These are phyloP conservation scores for Metschnikowia noctiluminum DNA, from an alignment of 805 yeast species.

Conservation along the genomic window DNA sequence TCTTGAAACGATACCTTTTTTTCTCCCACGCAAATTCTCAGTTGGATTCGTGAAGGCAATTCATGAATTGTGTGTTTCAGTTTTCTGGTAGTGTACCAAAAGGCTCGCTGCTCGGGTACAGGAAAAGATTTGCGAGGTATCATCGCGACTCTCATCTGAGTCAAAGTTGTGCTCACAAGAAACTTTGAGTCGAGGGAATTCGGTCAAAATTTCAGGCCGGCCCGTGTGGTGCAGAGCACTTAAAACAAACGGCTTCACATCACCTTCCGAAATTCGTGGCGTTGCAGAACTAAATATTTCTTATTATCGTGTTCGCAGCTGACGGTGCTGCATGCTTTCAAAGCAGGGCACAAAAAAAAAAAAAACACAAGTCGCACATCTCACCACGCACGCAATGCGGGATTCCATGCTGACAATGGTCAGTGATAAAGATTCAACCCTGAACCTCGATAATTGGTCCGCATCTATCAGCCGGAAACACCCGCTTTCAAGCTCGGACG, in stretches of 20 bases:
- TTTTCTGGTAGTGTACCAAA: neutral
- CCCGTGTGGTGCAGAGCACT: neutral
- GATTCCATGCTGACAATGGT: neutral
- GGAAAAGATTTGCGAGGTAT: neutral
- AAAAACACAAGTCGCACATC: neutral
- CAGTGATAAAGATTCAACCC: no score
- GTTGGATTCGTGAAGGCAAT: neutral
- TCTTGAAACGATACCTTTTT: neutral
- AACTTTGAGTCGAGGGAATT: conserved; percentile 9
- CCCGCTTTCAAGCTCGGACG: no score
- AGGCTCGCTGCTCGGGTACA: neutral
- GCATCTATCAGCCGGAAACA: no score
- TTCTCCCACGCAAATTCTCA: conserved; percentile 1
- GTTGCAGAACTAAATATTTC: neutral
- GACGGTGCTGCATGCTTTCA: neutral
- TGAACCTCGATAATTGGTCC: neutral
- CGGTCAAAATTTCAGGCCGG: conserved; percentile 2
- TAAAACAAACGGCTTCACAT: conserved; percentile 1
- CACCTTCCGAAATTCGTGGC: neutral
- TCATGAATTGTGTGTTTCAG: conserved; percentile 1
- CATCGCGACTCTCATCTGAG: neutral
- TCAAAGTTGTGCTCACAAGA: neutral
- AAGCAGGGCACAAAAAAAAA: neutral
- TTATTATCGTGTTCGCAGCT: neutral
- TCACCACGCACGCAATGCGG: neutral